phyloP scores from a whole-genome alignment of 2,329 filamentous ascomycete species.

The Stenocarpella maydis region DNA sequence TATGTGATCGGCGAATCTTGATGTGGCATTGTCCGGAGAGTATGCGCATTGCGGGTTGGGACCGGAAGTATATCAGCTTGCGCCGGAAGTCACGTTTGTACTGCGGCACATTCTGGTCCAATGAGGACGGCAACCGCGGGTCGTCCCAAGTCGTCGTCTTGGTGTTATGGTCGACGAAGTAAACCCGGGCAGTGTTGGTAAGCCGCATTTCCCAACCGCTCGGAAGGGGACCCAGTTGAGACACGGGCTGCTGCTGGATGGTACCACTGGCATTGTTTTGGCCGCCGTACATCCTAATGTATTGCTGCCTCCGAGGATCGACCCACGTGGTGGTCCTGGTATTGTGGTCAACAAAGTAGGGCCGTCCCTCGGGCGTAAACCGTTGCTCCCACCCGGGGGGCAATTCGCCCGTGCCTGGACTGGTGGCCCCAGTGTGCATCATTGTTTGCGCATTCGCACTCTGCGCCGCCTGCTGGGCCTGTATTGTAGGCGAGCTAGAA shows the following conservation, averaged over 20 bases:
- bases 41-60: constrained; percentile 94
- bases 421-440: constrained; percentile 95
- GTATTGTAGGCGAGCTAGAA: constrained; percentile 85
- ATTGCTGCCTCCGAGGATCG: constrained; percentile 94
- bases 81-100: constrained; percentile 99
- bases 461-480: constrained; percentile 56
- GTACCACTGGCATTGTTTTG: constrained; percentile 85
- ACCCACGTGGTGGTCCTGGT: constrained; percentile 99
- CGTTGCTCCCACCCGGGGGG: constrained; percentile 96
- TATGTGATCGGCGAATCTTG: constrained; percentile 94
- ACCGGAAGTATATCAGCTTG: constrained; percentile 99
- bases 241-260: constrained; percentile 97
- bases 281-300: constrained; percentile 95
- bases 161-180: constrained; percentile 99
- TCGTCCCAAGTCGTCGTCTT: constrained; percentile 99
- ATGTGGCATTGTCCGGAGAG: constrained; percentile 97
- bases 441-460: constrained; percentile 73
- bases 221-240: constrained; percentile 91
- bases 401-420: constrained; percentile 91
- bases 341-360: constrained; percentile 99
- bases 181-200: constrained; percentile 96
- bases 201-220: constrained; percentile 99
- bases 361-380: constrained; percentile 90
- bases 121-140: constrained; percentile 89
- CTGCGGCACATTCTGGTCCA: constrained; percentile 98